Evolutionary conservation across 345 rosid genomes (phyloP).

Genomic region (Lepidium sativum): DNA sequence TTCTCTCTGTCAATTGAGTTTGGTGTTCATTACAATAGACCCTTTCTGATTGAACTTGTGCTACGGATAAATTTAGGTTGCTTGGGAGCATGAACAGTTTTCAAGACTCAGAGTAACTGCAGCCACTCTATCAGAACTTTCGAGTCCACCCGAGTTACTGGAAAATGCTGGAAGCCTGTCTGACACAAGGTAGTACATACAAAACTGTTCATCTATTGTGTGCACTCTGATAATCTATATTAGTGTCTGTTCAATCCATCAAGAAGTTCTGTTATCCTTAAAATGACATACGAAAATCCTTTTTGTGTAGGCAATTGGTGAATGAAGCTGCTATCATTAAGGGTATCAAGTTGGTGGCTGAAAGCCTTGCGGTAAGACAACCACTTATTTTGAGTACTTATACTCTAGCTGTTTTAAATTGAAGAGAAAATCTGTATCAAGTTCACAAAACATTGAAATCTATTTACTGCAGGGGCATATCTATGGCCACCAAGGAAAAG

Average conservation of each 20-base stretch:
- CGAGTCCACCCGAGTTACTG: slow-evolving; percentile 66
- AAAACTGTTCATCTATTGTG: background rate
- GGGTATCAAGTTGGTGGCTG: slow-evolving; percentile 80
- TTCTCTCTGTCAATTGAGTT: background rate
- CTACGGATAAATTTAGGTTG: slow-evolving; percentile 48
- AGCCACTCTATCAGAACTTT: slow-evolving; percentile 78
- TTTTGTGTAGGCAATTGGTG: slow-evolving; percentile 50
- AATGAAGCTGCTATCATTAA: slow-evolving; percentile 55
- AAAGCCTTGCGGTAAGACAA: slow-evolving; percentile 81
- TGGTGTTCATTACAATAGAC: background rate
- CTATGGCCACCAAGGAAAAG: slow-evolving; percentile 78
- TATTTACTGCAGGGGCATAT: slow-evolving; percentile 59
- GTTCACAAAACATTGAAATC: background rate
- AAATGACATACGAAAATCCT: background rate
- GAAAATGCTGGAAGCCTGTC: slow-evolving; percentile 71
- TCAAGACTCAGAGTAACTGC: slow-evolving; percentile 94
- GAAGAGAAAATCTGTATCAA: background rate
- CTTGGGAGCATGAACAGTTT: slow-evolving; percentile 99
- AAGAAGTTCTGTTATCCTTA: background rate
- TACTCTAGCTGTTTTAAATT: background rate
- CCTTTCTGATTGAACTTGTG: background rate
- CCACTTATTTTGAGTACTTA: background rate
- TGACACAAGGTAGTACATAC: slow-evolving; percentile 58
- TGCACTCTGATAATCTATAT: background rate
- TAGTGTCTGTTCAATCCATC: background rate